Conservation (phyloP, 2,329 filamentous ascomycete genomes). For the Aspergillus brunneoviolaceus region DNA sequence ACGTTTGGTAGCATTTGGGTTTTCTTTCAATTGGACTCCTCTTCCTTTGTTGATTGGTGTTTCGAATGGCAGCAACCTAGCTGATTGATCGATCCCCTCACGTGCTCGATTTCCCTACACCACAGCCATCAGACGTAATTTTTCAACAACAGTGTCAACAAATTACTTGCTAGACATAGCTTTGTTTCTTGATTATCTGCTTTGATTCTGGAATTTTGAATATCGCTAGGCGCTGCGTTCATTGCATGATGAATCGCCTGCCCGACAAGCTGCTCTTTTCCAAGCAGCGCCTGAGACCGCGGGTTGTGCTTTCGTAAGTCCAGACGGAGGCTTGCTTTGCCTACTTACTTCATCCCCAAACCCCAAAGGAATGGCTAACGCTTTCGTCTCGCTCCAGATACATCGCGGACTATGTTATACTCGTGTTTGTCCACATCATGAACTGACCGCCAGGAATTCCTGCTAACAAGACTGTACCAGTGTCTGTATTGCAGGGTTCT, state of each 20-base stretch:
- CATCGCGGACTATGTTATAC: slow-evolving; percentile 59
- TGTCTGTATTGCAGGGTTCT: slow-evolving; percentile 52
- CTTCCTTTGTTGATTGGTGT: not conserved
- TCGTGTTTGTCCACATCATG: slow-evolving; percentile 47
- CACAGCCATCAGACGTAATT: not conserved
- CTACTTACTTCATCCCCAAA: not conserved
- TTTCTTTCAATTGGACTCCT: not conserved
- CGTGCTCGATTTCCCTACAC: not conserved
- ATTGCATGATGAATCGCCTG: slow-evolving; percentile 27
- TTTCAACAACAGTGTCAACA: not conserved
- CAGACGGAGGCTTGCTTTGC: not conserved
- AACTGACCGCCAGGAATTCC: not conserved
- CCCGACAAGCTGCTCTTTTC: slow-evolving; percentile 53
- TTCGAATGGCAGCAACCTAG: not conserved
- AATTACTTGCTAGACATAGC: not conserved
- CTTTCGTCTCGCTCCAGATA: slow-evolving; percentile 43
- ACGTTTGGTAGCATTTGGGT: too few relatives aligned
- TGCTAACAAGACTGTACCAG: slow-evolving; percentile 35
- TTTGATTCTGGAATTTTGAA: not conserved
- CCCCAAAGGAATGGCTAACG: not conserved
- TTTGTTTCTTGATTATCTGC: not conserved
- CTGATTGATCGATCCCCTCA: not conserved
- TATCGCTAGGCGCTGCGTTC: not conserved
- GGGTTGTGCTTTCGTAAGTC: slow-evolving; percentile 54
- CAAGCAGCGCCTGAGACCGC: slow-evolving; percentile 52